These are phyloP conservation scores for Tolypocladium ovalisporum DNA, from an alignment of 2,329 filamentous ascomycete species.

Conservation along the genomic window DNA sequence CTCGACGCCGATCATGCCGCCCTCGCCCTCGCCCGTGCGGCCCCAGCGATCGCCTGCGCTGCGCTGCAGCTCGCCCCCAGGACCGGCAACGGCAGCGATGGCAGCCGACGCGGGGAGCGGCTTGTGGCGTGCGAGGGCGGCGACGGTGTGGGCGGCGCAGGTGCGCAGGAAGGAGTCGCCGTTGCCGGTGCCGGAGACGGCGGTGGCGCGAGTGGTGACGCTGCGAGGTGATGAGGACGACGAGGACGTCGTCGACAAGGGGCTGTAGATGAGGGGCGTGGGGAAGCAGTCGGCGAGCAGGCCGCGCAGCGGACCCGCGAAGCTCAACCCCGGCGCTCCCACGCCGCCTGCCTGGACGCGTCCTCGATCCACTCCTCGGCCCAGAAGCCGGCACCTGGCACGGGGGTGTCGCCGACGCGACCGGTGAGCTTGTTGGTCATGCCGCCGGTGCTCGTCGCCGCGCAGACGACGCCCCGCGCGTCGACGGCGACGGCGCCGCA, in stretches of 20 bases:
- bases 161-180: conserved; percentile 77
- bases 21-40: conserved; percentile 66
- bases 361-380: conserved; percentile 68
- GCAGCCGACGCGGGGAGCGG: conserved; percentile 42
- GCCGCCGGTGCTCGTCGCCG: conserved; percentile 60
- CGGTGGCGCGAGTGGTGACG: conserved; percentile 29
- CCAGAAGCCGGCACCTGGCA: conserved; percentile 79
- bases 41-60: conserved; percentile 67
- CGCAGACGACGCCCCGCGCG: conserved; percentile 59
- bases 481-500: conserved; percentile 77
- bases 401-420: conserved; percentile 76
- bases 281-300: conserved; percentile 52
- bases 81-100: conserved; percentile 55
- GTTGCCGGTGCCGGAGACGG: conserved; percentile 72
- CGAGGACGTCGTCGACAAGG: conserved; percentile 8
- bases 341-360: not conserved
- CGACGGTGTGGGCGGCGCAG: conserved; percentile 60
- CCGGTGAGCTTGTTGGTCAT: conserved; percentile 84
- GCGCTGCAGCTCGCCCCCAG: conserved; percentile 59
- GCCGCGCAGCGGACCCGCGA: conserved; percentile 29
- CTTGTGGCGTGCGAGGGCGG: conserved; percentile 59
- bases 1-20: conserved; percentile 78
- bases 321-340: conserved; percentile 8
- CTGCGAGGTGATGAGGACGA: not conserved
- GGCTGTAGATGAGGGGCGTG: conserved; percentile 29